A percentile compares a stretch with the other conserved stretches of the same genome.
phyloP scores from a whole-genome alignment of 2,329 filamentous ascomycete genomes.

The Apiospora malaysiana region DNA sequence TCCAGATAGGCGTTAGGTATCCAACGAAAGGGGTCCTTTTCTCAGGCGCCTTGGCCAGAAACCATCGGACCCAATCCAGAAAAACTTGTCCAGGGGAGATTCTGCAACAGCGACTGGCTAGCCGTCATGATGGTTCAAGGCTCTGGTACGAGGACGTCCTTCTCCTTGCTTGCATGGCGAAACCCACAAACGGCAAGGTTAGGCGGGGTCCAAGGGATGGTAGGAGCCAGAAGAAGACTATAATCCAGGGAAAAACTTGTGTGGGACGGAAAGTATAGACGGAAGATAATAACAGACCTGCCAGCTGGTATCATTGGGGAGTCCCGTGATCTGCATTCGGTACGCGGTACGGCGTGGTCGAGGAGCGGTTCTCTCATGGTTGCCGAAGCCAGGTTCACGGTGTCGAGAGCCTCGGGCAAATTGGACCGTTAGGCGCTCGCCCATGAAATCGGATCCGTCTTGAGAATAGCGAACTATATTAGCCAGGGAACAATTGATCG shows the following conservation, averaged over 20 bases:
- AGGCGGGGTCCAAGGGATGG: conserved; percentile 26
- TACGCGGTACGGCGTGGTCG: conserved; percentile 93
- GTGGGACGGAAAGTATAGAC: conserved; percentile 51
- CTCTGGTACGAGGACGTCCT: conserved; percentile 28
- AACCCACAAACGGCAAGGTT: conserved; percentile 35
- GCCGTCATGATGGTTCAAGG: conserved; percentile 8
- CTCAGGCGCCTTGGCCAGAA: conserved; percentile 39
- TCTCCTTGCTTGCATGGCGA: conserved; percentile 35
- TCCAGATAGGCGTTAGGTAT: conserved; percentile 30
- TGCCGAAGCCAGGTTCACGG: conserved; percentile 52
- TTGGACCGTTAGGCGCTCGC: conserved; percentile 95
- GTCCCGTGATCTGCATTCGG: conserved; percentile 96
- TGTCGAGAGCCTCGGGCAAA: conserved; percentile 86
- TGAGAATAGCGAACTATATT: conserved; percentile 44
- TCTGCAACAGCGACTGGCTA: conserved; percentile 18
- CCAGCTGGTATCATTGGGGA: conserved; percentile 99
- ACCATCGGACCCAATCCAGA: conserved; percentile 34
- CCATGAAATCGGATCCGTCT: conserved; percentile 99
- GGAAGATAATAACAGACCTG: conserved; percentile 86
- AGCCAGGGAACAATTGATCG: conserved; percentile 41
- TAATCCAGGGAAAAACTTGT: conserved; percentile 33
- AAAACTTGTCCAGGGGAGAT: conserved; percentile 25
- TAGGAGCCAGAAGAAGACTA: conserved; percentile 27
- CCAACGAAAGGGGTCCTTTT: conserved; percentile 36
- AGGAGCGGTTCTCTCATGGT: conserved; percentile 63